Percentiles rank a stretch among this genome's conserved stretches.
Evolutionary conservation across 371 early-diverging fungal species (phyloP).

Genomic region (Apophysomyces trapeziformis): DNA sequence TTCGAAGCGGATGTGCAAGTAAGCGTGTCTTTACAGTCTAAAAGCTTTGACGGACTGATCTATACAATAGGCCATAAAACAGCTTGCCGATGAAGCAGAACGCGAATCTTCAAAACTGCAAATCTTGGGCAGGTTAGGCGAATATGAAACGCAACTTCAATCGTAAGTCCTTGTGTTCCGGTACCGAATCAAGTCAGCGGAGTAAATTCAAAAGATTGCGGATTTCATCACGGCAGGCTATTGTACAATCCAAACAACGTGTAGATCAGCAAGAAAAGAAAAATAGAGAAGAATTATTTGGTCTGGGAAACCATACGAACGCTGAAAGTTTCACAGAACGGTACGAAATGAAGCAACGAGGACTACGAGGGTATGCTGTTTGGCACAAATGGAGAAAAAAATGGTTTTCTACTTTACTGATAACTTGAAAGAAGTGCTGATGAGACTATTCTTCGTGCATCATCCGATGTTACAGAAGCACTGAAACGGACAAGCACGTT

Average conservation of each 20-base stretch:
- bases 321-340: constrained; percentile 43
- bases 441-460: constrained; percentile 51
- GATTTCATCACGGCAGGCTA: constrained; percentile 63
- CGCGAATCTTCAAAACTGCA: constrained; percentile 46
- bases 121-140: constrained; percentile 51
- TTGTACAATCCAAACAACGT: constrained; percentile 61
- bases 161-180: constrained; percentile 46
- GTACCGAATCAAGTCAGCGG: constrained; percentile 3
- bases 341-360: constrained; percentile 43
- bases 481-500: constrained; percentile 70
- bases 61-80: constrained; percentile 48
- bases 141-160: constrained; percentile 63
- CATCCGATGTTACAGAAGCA: constrained; percentile 66
- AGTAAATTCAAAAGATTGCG: constrained; percentile 25
- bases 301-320: constrained; percentile 27
- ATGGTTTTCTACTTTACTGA: not conserved
- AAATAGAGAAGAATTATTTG: constrained; percentile 64
- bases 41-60: not conserved
- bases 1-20: constrained; percentile 42
- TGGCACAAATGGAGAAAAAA: constrained; percentile 23
- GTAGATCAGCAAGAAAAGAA: constrained; percentile 56
- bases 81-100: constrained; percentile 68
- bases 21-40: not conserved
- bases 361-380: constrained; percentile 30
- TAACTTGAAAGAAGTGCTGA: constrained; percentile 31